Evolutionary conservation across 78 protist genomes (phyloP).

Genomic region (Dictyostelium firmibasis): DNA sequence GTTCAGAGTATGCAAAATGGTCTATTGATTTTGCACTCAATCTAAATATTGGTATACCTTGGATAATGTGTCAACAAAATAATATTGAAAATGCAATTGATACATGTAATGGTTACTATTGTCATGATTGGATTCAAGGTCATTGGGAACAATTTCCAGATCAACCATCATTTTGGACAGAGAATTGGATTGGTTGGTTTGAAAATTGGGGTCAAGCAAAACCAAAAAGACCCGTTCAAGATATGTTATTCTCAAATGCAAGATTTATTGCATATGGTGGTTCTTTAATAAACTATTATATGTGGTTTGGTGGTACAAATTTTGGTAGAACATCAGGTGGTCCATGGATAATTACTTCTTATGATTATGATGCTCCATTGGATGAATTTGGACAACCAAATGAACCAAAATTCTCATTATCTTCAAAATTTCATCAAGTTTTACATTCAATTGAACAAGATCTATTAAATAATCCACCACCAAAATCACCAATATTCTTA

Average conservation of each 20-base stretch:
- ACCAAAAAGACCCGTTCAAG: conserved; percentile 32
- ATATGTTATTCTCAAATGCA: neutral
- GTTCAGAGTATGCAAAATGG: conserved; percentile 27
- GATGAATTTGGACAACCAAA: conserved; percentile 41
- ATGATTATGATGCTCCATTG: conserved; percentile 69
- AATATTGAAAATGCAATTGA: neutral
- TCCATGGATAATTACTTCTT: conserved; percentile 33
- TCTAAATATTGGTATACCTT: conserved; percentile 26
- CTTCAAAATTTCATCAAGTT: neutral
- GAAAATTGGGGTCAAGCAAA: neutral
- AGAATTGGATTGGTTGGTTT: conserved; percentile 52
- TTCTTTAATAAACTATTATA: conserved; percentile 56
- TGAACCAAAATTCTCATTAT: conserved; percentile 19
- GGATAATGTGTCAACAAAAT: conserved; percentile 72
- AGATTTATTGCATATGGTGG: conserved; percentile 30
- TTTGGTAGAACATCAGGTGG: conserved; percentile 44
- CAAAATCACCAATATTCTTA: neutral
- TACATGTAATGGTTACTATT: conserved; percentile 33
- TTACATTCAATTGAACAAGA: neutral
- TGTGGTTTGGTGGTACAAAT: conserved; percentile 82
- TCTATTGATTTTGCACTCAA: neutral
- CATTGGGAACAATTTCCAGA: neutral
- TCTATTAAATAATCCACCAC: neutral
- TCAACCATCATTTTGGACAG: conserved; percentile 50
- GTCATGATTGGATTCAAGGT: conserved; percentile 17